A percentile compares a stretch with the other conserved stretches of the same genome.
These are phyloP conservation scores for Taxillus chinensis DNA, from an alignment of 164 flowering plant species.

Conservation along the genomic window DNA sequence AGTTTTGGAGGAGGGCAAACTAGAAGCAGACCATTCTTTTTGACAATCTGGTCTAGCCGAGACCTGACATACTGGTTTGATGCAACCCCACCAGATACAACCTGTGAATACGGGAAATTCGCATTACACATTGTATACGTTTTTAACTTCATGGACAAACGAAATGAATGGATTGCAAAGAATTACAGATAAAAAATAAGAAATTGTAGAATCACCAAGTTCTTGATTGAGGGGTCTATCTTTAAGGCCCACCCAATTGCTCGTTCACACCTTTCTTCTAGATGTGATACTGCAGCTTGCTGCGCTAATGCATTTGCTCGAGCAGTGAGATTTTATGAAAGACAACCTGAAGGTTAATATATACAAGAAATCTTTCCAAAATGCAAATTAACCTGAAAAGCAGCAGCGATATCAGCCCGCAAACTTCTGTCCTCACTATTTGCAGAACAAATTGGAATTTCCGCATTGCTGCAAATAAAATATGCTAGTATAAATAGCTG, in stretches of 20 bases:
- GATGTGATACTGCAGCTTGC: slow-evolving; percentile 90
- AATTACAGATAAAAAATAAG: background rate
- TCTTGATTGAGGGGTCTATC: slow-evolving; percentile 72
- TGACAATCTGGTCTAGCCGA: slow-evolving; percentile 55
- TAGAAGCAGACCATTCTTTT: slow-evolving; percentile 48
- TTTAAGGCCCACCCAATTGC: slow-evolving; percentile 87
- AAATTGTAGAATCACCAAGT: slow-evolving; percentile 35
- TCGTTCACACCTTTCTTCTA: slow-evolving; percentile 90
- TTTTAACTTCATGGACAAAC: no score
- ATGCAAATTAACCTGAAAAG: slow-evolving; percentile 60
- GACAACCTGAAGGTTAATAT: background rate
- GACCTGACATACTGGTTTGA: slow-evolving; percentile 82
- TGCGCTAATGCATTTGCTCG: slow-evolving; percentile 20
- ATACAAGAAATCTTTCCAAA: slow-evolving; percentile 47
- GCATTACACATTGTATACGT: no score
- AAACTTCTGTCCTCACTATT: slow-evolving; percentile 48
- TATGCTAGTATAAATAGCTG: slow-evolving; percentile 6
- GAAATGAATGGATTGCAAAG: no score
- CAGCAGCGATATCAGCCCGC: slow-evolving; percentile 94
- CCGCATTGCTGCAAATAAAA: slow-evolving; percentile 43
- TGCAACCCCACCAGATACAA: slow-evolving; percentile 95
- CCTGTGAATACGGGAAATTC: slow-evolving; percentile 30
- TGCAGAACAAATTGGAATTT: slow-evolving; percentile 53
- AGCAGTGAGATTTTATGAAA: background rate
- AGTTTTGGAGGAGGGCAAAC: slow-evolving; percentile 96